These are phyloP conservation scores for Puccinia triticina DNA, from an alignment of 1,284 basidiomycete species.

Conservation along the genomic window DNA sequence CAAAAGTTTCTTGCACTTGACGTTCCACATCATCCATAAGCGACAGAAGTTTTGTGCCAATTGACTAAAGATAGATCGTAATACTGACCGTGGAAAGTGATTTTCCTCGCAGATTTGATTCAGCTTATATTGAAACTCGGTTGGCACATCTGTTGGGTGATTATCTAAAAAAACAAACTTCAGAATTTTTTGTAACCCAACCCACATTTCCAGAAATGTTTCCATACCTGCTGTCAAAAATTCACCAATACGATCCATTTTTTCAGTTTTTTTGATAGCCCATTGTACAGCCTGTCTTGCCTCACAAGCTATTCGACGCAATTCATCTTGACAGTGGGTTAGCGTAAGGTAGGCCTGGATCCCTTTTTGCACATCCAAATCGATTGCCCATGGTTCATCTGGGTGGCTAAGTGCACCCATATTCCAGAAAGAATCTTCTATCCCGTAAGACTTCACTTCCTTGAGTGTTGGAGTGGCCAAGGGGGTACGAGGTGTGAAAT, in stretches of 20 bases:
- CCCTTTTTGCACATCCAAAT: neutral
- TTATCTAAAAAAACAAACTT: neutral
- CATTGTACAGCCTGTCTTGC: constrained; percentile 16
- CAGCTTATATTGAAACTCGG: neutral
- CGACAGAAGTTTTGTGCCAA: neutral
- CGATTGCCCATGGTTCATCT: neutral
- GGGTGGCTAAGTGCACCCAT: neutral
- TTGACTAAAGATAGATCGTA: neutral
- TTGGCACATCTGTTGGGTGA: neutral
- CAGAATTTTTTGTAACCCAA: too few relatives aligned
- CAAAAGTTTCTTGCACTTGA: neutral
- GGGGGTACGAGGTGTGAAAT: neutral
- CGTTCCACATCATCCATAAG: neutral
- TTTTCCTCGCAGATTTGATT: neutral
- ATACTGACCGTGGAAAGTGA: neutral
- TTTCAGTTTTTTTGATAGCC: neutral
- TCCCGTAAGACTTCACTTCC: neutral
- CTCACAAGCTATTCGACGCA: neutral
- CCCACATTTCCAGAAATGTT: too few relatives aligned
- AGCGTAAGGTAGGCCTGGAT: neutral
- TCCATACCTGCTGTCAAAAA: neutral
- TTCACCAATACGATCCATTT: neutral
- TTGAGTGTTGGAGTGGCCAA: constrained; percentile 13
- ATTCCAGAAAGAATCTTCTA: constrained; percentile 10
- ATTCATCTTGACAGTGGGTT: neutral